Base-by-base conservation (phyloP, 2,329 filamentous ascomycete genomes). In the Claviceps arundinis region DNA sequence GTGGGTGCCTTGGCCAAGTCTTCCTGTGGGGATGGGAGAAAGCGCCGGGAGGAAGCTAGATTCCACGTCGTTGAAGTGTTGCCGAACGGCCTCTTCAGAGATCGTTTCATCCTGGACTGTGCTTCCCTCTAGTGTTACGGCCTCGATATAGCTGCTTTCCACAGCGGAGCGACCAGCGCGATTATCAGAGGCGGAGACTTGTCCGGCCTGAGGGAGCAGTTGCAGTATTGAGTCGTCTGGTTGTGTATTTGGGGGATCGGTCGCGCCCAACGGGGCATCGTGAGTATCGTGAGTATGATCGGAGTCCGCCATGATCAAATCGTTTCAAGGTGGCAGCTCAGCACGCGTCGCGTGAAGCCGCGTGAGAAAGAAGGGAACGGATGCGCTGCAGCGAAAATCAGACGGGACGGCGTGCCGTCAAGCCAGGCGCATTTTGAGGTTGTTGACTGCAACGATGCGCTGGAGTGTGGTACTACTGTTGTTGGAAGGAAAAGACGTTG, bases 41-140 rank as follows among this genome's bases (percentile, higher is more conserved):
- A 77, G 62, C 5, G 74, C 72, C 2, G 77, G 75, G 51, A 81
- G 62, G 60, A 84, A 84, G 66, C 81, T 84, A 37, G 81, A 84
- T 61, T 85, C 81, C 56, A 83, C 73, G 59, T 84, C 81, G 58
- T 77, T 73, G 19, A 84, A 64, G 60, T 83, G 79, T 52, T 74
- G 73, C 55, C 73, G 70, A 19, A 81, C 71, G 44, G 72, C 72
- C 47, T 74, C 71, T 57, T 80, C 77, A 44, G 73, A 73, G 43
- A 78, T 62, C 3, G 75, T 76, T 51, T 80, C 74, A 51, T 73
- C 67, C 9, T 59, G 55, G 16, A 49, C 57, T 14, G 57, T 56
- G 30, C 62, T 68, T 22, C 63, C 57, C 48, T 71, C 68, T 51
- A 69, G 60, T 24, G 65, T 64, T 5, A 64, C 64, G 30, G 66